Base-by-base conservation (phyloP, 352 stramenopile species). In the Globisporangium canariense region DNA sequence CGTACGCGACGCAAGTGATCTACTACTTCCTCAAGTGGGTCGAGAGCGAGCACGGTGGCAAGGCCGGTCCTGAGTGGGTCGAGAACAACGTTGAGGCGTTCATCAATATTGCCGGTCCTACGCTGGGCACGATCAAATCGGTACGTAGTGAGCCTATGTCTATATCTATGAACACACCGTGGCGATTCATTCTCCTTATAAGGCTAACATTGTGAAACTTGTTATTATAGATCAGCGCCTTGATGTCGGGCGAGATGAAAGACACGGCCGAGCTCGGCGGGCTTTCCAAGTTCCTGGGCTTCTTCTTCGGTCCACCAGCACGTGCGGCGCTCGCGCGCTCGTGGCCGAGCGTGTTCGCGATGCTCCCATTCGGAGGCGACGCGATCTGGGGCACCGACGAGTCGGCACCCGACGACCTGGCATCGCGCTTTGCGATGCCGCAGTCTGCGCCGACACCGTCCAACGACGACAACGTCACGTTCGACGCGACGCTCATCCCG, bases 21-120 rank as follows among this genome's bases (percentile, higher is more conserved):
- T 86, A 97, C 53, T 97, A 97, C 76, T 98, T 98, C 66, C 88
- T 98, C 59, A 85, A 97, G 56, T 99, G 96, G 96, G 94, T 98
- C 51, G 91, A 97, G 50, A 90, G 78, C 51, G 60, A 88, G 8
- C 78, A 86, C 7, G 91, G 90, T 38, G 90, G 90, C 40, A 86
- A 85, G n/a, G 90, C 82, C 40, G 94, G 94, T 2, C 78, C 86
- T 16, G 59, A 89, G n/a, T 99, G 96, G 96, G 88, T 98, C 4
- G 91, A 98, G 49, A 76, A 90, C 36, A 83, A 98, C 74, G 62
- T 98, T 18, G 89, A 97, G 58, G 62, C 88, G 2, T 96, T 97
- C 40, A 79, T 97, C 32, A 98, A 98, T 68, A 97, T 99, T 58
- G 95, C 94, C n/a, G 95, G 96, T 1, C 79, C 96, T 25, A 90